Evolutionary conservation across 2,329 filamentous ascomycete genomes (phyloP), one percentile per base, ranked within the genome.

Genomic region (Pseudophaeomoniella oleicola): DNA sequence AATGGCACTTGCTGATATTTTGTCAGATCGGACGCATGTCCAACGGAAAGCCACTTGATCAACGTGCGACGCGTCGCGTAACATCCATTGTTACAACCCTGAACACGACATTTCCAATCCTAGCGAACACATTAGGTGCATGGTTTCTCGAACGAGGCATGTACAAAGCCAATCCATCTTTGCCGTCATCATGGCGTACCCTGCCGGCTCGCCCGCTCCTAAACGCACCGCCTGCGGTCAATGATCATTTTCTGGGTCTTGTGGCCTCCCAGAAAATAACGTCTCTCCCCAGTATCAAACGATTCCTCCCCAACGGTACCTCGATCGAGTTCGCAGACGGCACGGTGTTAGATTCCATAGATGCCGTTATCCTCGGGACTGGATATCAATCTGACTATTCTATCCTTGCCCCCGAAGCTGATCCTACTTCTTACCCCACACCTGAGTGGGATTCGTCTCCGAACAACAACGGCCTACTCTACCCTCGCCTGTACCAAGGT

Each of bases 331-430:
- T 59, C 9, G 40, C 44, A 6, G 49, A 56, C 37, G 54, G 54
- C 1, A 48, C 45, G 4, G 39, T 47, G 6, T 42, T 58, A 12
- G 46, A 6, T n/a, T 27, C 52, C 18, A 46, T 58, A 17, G 52
- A 57, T 37, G 49, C 48, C 9, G 50, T 60, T 17, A 50, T 59
- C 30, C 57, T 46, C 38, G 56, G 54, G 38, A 59, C 56, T 5
- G 56, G 56, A 31, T 59, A 58, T 42, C 37, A 44, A n/a, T 41
- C 43, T 29, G 44, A 50, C 39, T 52, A 42, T 33, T 43, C 46
- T 18, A 37, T 54, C 14, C 17, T 50, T 4, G 47, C 49, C 10
- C 13, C 32, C 32, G 32, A 34, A 34, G 32, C 15, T 6, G 11
- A 17, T 13, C 11, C 18, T 13, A 17, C 11, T 9, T 12, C 10